Evolutionary conservation across 2,329 filamentous ascomycete species (phyloP), one percentile per base, ranked within the genome.

Genomic region (Didymella lethalis): DNA sequence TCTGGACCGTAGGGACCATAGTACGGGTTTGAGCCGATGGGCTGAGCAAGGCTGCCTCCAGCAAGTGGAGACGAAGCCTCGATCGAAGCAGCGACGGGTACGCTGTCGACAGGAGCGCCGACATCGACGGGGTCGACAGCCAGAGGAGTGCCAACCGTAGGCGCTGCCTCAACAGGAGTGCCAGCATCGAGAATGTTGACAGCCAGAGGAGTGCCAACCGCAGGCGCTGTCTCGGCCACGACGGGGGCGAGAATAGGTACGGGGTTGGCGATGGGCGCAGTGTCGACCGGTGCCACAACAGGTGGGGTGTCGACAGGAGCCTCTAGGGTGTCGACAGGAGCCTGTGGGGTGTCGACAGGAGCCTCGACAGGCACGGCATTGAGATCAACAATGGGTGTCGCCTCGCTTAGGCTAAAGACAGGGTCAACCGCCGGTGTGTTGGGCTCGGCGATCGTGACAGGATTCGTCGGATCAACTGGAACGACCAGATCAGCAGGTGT

Each of bases 1-100:
- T 3, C 20, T 4, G 38, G 38, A 23, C 10, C 10, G 28, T 50
- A 50, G 0, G 56, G 56, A 47, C 50, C 49, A 25, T 53, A 40
- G 49, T 58, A 58, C 25, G 55, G 55, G 41, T 59, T 47, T 12
- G 28, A 23, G 18, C 51, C 51, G 16, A 59, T 51, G 5, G 50
- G 45, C 23, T 23, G n/a, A 16, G 36, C 57, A 43, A 47, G 34
- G n/a, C 40, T 36, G 16, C 25, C 44, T 43, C 20, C 18, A 23
- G 34, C n/a, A 3, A 40, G 12, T n/a, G 4, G 6, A 4, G 47
- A 36, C 3, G 20, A 14, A 5, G 47, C 29, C 4, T 38, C 34
- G n/a, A 38, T 5, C 3, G 34, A n/a, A 8, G 34, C 34, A 10
- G 7, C n/a, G 14, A 38, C n/a, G n/a, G 31, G 12, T 34, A 12